Evolutionary conservation across 257 asterid species (phyloP), one percentile per base, ranked within the genome.

Genomic region (Plantago major): DNA sequence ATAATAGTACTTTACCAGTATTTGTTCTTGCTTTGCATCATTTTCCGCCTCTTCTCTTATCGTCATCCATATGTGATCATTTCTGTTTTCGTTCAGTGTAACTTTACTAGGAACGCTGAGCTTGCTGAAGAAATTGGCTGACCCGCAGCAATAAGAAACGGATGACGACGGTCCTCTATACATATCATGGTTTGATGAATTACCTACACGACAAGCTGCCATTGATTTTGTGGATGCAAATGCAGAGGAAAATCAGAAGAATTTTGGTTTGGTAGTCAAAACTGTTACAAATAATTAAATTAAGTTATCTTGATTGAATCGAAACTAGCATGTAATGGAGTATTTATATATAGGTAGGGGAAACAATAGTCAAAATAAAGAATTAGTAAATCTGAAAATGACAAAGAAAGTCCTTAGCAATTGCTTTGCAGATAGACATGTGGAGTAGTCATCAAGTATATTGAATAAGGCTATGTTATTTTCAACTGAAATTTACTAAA

Each of bases 21-120:
- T 9, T 19, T 77, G 83, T 40, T 80, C 86, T 6, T 80, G 71
- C 4, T 3, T 62, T 7, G 13, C n/a, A 17, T 66, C 71, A 3
- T 30, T 42, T 26, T 69, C 65, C 2, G 81, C 77, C 10, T 77
- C 82, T 10, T 52, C 64, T 51, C 69, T 47, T 2, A 80, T 68
- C 67, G 69, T 46, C 55, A 45, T 58, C 86, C 86, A 80, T 37
- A 74, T 57, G 0, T 46, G 71, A 63, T 80, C 76, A 14, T 69
- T 71, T 3, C 48, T 45, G 69, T 22, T 48, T 55, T 55, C 76
- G 43, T 66, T 67, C 18, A 80, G 78, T 14, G 17, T 15, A 49
- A 65, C 22, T 62, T 60, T 68, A 9, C 64, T 46, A 2, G 58
- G 42, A 59, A 22, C 37, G 14, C 46, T 42, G 17, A 61, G 6